phyloP scores from a whole-genome alignment of 1,284 basidiomycete species.

The Farysia itapuensis region DNA sequence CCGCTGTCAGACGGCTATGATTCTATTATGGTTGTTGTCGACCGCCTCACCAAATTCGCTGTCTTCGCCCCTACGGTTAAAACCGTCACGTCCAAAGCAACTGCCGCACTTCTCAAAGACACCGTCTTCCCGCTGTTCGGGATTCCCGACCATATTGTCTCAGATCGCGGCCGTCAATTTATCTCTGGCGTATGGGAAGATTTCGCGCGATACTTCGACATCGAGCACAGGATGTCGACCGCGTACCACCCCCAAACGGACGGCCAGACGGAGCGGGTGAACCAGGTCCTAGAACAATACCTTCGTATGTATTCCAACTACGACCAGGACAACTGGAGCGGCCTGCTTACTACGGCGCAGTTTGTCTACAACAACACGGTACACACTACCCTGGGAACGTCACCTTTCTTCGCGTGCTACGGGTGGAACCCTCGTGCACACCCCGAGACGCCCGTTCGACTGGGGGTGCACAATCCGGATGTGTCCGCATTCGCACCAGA shows the following conservation, averaged over 20 bases:
- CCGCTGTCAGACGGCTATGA: slow-evolving; percentile 57
- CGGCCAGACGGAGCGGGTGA: slow-evolving; percentile 63
- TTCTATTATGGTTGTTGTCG: slow-evolving; percentile 52
- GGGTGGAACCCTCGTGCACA: too few relatives aligned
- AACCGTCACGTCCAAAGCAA: slow-evolving; percentile 45
- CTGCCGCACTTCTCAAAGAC: slow-evolving; percentile 42
- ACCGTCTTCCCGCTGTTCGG: slow-evolving; percentile 58
- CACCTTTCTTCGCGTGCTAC: too few relatives aligned
- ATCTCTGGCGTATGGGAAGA: slow-evolving; percentile 55
- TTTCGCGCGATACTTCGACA: slow-evolving; percentile 23
- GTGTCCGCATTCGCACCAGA: too few relatives aligned
- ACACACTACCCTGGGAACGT: too few relatives aligned
- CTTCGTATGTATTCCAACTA: slow-evolving; percentile 34
- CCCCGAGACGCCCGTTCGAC: too few relatives aligned
- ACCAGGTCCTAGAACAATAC: slow-evolving; percentile 61
- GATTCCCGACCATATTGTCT: slow-evolving; percentile 58
- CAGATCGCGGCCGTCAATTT: slow-evolving; percentile 61
- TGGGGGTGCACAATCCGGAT: too few relatives aligned
- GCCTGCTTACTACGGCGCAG: neutral
- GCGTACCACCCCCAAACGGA: slow-evolving; percentile 61
- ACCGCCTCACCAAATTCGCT: slow-evolving; percentile 59
- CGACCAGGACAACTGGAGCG: slow-evolving; percentile 6
- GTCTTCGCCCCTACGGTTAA: slow-evolving; percentile 66
- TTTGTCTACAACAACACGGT: neutral
- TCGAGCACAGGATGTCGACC: slow-evolving; percentile 55